phyloP scores from a whole-genome alignment of 441 rosid genomes.

The Corymbia citriodora region DNA sequence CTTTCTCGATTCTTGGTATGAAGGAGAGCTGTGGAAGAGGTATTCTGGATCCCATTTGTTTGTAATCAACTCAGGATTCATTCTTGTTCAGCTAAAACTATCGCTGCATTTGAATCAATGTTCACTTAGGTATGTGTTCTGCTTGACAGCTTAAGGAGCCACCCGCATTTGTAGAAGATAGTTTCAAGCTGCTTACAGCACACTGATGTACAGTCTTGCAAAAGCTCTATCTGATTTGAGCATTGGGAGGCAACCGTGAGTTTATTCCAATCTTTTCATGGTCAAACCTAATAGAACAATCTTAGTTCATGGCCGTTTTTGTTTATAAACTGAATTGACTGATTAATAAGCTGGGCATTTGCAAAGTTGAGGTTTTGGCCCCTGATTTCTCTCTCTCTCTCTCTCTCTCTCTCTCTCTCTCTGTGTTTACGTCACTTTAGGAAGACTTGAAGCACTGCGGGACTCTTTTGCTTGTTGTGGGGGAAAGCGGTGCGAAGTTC shows the following conservation, averaged over 20 bases:
- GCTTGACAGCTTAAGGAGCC: constrained; percentile 68
- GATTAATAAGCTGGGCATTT: too few relatives aligned
- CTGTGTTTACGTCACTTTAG: constrained; percentile 59
- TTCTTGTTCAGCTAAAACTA: not conserved
- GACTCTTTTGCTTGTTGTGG: constrained; percentile 46
- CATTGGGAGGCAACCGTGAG: constrained; percentile 88
- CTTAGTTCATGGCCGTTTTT: not conserved
- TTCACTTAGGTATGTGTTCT: constrained; percentile 8
- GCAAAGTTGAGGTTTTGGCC: not conserved
- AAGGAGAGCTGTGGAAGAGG: constrained; percentile 84
- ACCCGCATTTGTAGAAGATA: constrained; percentile 52
- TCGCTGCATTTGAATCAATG: not conserved
- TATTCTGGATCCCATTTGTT: constrained; percentile 11
- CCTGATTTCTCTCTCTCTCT: not conserved
- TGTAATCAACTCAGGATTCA: not conserved
- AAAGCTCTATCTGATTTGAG: constrained; percentile 70
- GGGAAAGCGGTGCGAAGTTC: constrained; percentile 36
- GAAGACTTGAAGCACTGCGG: constrained; percentile 62
- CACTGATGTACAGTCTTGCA: constrained; percentile 54
- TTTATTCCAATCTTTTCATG: not conserved
- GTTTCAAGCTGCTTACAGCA: constrained; percentile 52
- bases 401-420: not conserved
- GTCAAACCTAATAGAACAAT: not conserved
- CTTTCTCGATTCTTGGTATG: constrained; percentile 73
- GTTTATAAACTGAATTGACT: too few relatives aligned